Evolutionary conservation across 768 basidiomycete genomes (phyloP).

Genomic region (Boletus subcaerulescens): DNA sequence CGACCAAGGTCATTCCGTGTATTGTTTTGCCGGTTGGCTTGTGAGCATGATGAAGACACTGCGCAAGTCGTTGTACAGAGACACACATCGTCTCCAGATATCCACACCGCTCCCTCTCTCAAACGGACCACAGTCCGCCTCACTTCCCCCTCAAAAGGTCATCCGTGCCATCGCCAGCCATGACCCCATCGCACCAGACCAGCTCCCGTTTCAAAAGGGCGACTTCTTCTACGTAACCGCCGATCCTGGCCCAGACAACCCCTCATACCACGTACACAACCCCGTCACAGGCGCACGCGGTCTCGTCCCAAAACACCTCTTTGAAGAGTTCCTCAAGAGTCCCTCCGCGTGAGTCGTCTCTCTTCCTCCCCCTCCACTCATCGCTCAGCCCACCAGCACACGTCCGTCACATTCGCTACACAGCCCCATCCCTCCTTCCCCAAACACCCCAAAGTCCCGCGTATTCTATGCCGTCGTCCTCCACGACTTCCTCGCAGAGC

Average conservation of each 20-base stretch:
- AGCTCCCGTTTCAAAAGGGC: slow-evolving; percentile 88
- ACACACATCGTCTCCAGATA: slow-evolving; percentile 57
- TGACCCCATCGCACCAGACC: slow-evolving; percentile 70
- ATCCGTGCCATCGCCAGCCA: slow-evolving; percentile 78
- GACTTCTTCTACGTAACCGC: slow-evolving; percentile 97
- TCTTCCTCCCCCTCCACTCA: background rate
- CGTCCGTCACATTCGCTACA: slow-evolving; percentile 40
- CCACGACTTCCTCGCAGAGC: slow-evolving; percentile 94
- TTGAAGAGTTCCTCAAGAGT: slow-evolving; percentile 87
- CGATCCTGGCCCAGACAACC: slow-evolving; percentile 54
- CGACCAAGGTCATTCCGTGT: background rate
- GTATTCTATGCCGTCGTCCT: slow-evolving; percentile 94
- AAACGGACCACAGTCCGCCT: slow-evolving; percentile 54
- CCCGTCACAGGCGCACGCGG: slow-evolving; percentile 89
- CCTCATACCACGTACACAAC: slow-evolving; percentile 94
- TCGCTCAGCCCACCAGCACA: slow-evolving; percentile 25
- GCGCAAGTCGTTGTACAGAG: slow-evolving; percentile 74
- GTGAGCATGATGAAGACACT: slow-evolving; percentile 66
- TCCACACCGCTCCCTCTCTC: slow-evolving; percentile 69
- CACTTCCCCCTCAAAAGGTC: slow-evolving; percentile 90
- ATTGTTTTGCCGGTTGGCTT: too few species aligned
- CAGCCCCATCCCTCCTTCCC: slow-evolving; percentile 30
- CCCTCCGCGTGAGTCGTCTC: slow-evolving; percentile 39
- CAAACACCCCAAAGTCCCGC: slow-evolving; percentile 42
- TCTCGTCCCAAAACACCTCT: slow-evolving; percentile 80